Evolutionary conservation across 1,284 basidiomycete species (phyloP), one percentile per base, ranked within the genome.

Genomic region (Marasmius fiardii): DNA sequence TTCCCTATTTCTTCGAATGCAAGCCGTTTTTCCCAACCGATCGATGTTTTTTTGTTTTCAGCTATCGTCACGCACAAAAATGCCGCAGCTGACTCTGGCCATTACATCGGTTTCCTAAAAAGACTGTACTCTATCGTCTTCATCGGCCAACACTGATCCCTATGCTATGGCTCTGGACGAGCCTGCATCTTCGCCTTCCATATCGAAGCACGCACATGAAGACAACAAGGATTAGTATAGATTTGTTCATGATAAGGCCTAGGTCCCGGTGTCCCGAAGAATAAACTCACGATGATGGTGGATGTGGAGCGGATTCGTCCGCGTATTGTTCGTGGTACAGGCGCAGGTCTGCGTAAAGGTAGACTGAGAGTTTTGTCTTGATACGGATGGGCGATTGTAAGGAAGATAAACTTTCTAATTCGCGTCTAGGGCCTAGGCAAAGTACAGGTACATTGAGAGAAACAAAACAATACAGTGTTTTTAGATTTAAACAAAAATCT

Each of bases 31-130:
- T 31, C 10, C 10, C 39, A n/a, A n/a, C 2, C n/a, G 39, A 3
- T 41, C n/a, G 20, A 18, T 57, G 21, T n/a, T 52, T 35, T 47
- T 41, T 47, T 23, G 48, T 18, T 23, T 24, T 43, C 64, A 92
- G 93, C 88, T 1, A 92, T 99, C 66, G 88, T 99, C 14, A 97
- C 95, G 23, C 96, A 98, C 80, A 99, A 99, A 69, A 97, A 96
- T 16, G 86, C 94, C 0, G 90, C 90, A 0, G 95, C 96, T 0
- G 95, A 98, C 67, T 86, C 92, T 0, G 95, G 94, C 1, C 95
- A 97, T 71, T 97, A 96, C 69, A 94, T 96, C 37, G 91, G 86
- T 0, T 97, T 76, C 92, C 88, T 48, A 91, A 89, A 76, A 89
- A 86, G 75, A 81, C 76, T 59, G 82, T 81, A 11, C 82, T 90